Percentiles rank a stretch among this genome's conserved stretches.
Evolutionary conservation across 1,284 basidiomycete genomes (phyloP).

Genomic region (Papiliotrema nemorosa): DNA sequence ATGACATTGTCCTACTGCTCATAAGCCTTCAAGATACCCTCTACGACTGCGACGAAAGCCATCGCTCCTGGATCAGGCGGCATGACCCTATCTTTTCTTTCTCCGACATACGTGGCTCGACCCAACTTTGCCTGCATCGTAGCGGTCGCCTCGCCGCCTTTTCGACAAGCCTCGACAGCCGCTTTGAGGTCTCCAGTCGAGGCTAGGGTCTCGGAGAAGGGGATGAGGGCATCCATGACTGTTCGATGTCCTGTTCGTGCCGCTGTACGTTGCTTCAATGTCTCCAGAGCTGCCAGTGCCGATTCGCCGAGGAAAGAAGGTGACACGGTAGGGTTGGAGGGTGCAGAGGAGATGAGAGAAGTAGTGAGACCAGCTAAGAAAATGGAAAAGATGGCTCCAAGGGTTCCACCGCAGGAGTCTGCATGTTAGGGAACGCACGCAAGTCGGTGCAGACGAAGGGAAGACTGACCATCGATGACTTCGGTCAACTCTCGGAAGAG

Average conservation of each 20-base stretch:
- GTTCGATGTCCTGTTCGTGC: slow-evolving; percentile 52
- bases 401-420: slow-evolving; percentile 44
- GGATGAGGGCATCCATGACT: slow-evolving; percentile 52
- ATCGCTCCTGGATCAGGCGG: slow-evolving; percentile 48
- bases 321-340: slow-evolving; percentile 9
- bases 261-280: slow-evolving; percentile 48
- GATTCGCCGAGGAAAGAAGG: slow-evolving; percentile 28
- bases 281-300: slow-evolving; percentile 34
- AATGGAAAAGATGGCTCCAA: slow-evolving; percentile 47
- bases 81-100: slow-evolving; percentile 32
- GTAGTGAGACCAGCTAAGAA: slow-evolving; percentile 45
- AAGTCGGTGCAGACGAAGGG: background rate
- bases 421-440: background rate
- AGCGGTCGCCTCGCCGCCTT: slow-evolving; percentile 47
- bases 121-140: slow-evolving; percentile 50
- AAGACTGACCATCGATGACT: slow-evolving; percentile 39
- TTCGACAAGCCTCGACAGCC: slow-evolving; percentile 42
- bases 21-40: slow-evolving; percentile 33
- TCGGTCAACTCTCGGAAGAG: slow-evolving; percentile 44
- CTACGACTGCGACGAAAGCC: slow-evolving; percentile 42
- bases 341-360: slow-evolving; percentile 23
- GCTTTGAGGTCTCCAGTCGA: slow-evolving; percentile 31
- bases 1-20: background rate
- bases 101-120: slow-evolving; percentile 51
- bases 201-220: slow-evolving; percentile 48